phyloP scores from a whole-genome alignment of 2,329 filamentous ascomycete genomes.

The Alternaria tenuissima region DNA sequence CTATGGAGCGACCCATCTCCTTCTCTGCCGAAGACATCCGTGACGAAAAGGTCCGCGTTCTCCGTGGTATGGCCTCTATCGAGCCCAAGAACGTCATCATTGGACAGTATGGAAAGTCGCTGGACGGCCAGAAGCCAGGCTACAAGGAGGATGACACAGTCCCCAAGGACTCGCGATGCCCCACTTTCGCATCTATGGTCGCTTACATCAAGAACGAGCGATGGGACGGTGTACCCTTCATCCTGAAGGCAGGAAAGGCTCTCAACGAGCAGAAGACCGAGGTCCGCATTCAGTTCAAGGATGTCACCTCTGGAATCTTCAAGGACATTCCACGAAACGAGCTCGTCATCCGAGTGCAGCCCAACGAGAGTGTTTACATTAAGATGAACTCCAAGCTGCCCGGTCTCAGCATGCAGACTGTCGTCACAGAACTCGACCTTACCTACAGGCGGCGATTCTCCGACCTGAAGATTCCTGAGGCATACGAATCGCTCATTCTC shows the following conservation, averaged over 20 bases:
- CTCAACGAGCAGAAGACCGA: constrained; percentile 99
- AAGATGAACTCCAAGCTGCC: constrained; percentile 99
- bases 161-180: constrained; percentile 95
- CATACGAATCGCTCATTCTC: constrained; percentile 96
- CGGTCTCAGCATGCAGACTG: constrained; percentile 98
- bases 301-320: constrained; percentile 98
- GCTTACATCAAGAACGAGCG: constrained; percentile 99
- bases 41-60: constrained; percentile 97
- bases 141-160: constrained; percentile 99
- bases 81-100: constrained; percentile 99
- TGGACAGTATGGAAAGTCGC: constrained; percentile 94
- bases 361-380: constrained; percentile 99
- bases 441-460: constrained; percentile 99
- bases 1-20: constrained; percentile 98
- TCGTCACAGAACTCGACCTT: constrained; percentile 96
- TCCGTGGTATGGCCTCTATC: constrained; percentile 90
- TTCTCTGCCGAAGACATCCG: constrained; percentile 98
- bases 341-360: constrained; percentile 98
- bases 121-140: constrained; percentile 93
- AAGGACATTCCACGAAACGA: constrained; percentile 99
- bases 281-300: constrained; percentile 99
- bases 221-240: constrained; percentile 99
- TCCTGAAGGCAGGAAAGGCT: constrained; percentile 98
- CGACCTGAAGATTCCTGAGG: constrained; percentile 98
- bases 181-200: constrained; percentile 96